Conservation (phyloP, 176 grass and related monocot genomes). For the Triticum aestivum region DNA sequence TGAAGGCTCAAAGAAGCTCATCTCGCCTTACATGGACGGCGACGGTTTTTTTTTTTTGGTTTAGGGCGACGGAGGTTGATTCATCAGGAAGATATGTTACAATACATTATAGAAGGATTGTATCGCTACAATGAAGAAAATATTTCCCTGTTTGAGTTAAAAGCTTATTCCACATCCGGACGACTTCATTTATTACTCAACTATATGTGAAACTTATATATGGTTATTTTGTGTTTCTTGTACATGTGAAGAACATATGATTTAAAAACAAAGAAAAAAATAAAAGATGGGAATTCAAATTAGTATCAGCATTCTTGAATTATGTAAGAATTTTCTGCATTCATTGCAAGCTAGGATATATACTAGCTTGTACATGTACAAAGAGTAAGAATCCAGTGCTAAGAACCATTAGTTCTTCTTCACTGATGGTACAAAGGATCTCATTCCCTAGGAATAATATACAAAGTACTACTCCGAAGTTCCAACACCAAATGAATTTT, state of each 20-base stretch:
- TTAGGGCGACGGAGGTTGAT: neutral
- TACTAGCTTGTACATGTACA: neutral
- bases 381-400: neutral
- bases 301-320: neutral
- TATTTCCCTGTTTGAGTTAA: neutral
- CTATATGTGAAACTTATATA: neutral
- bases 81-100: neutral
- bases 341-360: neutral
- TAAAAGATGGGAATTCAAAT: neutral
- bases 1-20: conserved; percentile 35
- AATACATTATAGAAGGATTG: neutral
- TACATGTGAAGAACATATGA: neutral
- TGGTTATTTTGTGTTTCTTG: neutral
- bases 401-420: neutral
- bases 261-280: neutral
- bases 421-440: neutral
- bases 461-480: neutral
- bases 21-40: neutral
- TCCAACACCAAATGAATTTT: neutral
- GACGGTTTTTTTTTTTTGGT: neutral
- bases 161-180: neutral
- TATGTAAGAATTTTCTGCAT: neutral
- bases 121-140: neutral
- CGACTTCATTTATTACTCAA: neutral
- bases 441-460: neutral